phyloP scores from a whole-genome alignment of 129 eudicot genomes.

The Mikania micrantha region DNA sequence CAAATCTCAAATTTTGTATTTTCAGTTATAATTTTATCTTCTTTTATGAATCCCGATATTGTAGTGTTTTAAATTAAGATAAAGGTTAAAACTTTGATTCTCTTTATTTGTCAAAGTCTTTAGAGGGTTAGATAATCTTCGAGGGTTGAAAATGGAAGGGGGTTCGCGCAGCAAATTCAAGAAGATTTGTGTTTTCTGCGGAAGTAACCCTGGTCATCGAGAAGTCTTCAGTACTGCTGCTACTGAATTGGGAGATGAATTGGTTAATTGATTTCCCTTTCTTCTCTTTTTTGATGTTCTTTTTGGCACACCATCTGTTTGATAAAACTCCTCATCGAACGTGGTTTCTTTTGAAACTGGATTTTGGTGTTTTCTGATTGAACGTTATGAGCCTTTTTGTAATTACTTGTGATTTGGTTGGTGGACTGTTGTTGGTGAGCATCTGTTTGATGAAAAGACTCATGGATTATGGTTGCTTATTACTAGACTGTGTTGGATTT shows the following conservation, averaged over 20 bases:
- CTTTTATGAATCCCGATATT: not conserved
- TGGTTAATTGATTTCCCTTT: slow-evolving; percentile 43
- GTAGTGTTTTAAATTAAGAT: not conserved
- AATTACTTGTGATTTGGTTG: not conserved
- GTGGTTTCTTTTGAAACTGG: not conserved
- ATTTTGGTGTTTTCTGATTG: not conserved
- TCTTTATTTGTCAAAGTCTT: slow-evolving; percentile 11
- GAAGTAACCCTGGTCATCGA: slow-evolving; percentile 79
- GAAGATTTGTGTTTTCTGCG: slow-evolving; percentile 88
- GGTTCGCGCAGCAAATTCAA: slow-evolving; percentile 56
- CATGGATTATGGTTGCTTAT: slow-evolving; percentile 11
- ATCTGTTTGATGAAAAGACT: slow-evolving; percentile 13
- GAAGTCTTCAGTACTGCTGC: slow-evolving; percentile 89
- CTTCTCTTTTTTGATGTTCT: not conserved
- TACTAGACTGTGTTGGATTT: slow-evolving; percentile 2
- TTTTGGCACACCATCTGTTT: slow-evolving; percentile 15
- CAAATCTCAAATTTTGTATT: not conserved
- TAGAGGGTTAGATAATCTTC: too few species aligned
- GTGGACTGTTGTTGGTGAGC: too few species aligned
- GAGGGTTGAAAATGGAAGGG: slow-evolving; percentile 37
- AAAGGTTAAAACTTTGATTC: slow-evolving; percentile 19
- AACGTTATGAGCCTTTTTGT: not conserved
- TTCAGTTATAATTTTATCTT: not conserved
- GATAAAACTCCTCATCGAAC: slow-evolving; percentile 11
- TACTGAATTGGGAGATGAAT: slow-evolving; percentile 75